phyloP scores from a whole-genome alignment of 2,329 filamentous ascomycete genomes.

The Neonectria ditissima region DNA sequence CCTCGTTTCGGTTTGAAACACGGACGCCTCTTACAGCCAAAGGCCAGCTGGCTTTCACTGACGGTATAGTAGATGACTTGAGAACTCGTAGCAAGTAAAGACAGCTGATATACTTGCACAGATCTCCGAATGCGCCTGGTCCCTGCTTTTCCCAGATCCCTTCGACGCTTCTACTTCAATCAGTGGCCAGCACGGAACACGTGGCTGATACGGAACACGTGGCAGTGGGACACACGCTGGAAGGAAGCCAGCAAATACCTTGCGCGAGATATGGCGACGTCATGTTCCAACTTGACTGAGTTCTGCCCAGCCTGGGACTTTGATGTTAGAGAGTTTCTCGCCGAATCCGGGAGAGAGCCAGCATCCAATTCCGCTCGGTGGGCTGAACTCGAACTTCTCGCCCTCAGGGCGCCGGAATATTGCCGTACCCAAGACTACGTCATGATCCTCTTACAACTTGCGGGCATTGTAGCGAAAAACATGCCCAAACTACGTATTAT shows the following conservation, averaged over 20 bases:
- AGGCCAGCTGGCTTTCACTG: background rate
- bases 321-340: background rate
- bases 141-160: conserved; percentile 11
- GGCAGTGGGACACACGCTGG: background rate
- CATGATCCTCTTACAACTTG: no score
- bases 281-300: conserved; percentile 7
- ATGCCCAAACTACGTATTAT: conserved; percentile 9
- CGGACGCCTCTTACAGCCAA: background rate
- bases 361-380: background rate
- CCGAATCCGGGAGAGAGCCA: no score
- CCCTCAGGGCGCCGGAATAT: background rate
- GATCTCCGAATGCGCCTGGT: conserved; percentile 13
- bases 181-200: background rate
- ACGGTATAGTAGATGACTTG: background rate
- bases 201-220: background rate
- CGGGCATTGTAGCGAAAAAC: background rate
- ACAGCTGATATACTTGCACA: background rate
- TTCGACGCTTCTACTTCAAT: conserved; percentile 8
- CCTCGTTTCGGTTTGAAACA: conserved; percentile 20
- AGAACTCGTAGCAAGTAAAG: background rate
- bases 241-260: background rate
- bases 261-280: background rate
- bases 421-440: no score
- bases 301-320: conserved; percentile 8
- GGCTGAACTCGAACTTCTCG: conserved; percentile 7